phyloP scores from a whole-genome alignment of 83 land plant genomes.

The Picea abies region DNA sequence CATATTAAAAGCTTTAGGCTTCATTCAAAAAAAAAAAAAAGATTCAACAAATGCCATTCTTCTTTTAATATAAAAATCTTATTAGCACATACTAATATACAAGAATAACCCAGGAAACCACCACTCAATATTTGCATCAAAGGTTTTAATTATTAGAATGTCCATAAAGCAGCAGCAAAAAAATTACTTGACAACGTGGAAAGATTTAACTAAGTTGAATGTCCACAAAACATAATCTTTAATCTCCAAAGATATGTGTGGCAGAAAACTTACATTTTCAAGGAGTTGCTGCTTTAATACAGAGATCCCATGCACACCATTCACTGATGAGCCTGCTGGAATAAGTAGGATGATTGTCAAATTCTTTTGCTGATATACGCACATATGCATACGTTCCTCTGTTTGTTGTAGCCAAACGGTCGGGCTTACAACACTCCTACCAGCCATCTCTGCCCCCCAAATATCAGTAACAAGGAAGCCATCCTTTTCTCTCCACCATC shows the following conservation, averaged over 20 bases:
- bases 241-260: background rate
- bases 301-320: too few species aligned
- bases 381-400: conserved; percentile 77
- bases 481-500: conserved; percentile 90
- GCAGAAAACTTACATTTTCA: conserved; percentile 74
- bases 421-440: conserved; percentile 44
- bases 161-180: background rate
- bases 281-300: conserved; percentile 73
- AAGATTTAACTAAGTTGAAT: background rate
- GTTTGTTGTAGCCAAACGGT: conserved; percentile 71
- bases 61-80: background rate
- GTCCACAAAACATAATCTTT: background rate
- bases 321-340: too few species aligned
- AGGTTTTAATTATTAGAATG: background rate
- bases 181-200: background rate
- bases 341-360: too few species aligned
- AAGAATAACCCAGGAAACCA: background rate
- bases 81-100: background rate
- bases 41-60: background rate
- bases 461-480: conserved; percentile 86
- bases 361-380: conserved; percentile 71
- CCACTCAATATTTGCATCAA: background rate
- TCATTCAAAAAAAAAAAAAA: background rate
- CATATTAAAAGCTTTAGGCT: background rate
- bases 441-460: conserved; percentile 61